Conservation (phyloP, 1,284 basidiomycete species). For the Ceratobasidium sp. region DNA sequence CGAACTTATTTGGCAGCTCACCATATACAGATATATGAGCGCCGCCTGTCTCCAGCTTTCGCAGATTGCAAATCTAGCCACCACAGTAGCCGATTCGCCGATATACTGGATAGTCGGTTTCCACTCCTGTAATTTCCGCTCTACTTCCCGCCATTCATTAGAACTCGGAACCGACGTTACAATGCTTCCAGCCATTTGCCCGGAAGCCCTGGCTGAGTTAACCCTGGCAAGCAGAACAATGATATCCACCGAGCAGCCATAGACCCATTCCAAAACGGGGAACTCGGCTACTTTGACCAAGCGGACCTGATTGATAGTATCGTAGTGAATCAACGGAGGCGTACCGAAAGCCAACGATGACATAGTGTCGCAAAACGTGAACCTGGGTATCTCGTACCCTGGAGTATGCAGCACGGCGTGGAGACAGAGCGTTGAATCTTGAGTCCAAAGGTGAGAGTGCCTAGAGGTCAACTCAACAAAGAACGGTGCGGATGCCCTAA, state of each 20-base stretch:
- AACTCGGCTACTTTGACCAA: neutral
- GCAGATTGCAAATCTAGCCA: constrained; percentile 10
- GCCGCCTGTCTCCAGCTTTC: constrained; percentile 32
- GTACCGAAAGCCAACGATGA: constrained; percentile 3
- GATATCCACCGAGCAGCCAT: constrained; percentile 18
- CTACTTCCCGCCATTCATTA: constrained; percentile 3
- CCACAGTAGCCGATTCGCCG: neutral
- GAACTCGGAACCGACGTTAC: neutral
- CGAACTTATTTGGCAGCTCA: neutral
- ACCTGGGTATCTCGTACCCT: neutral
- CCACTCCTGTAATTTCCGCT: neutral
- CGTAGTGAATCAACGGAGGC: constrained; percentile 20
- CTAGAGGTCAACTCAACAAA: neutral
- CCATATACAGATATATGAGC: constrained; percentile 37
- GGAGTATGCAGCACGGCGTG: neutral
- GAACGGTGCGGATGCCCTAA: neutral
- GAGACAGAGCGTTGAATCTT: neutral
- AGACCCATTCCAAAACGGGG: constrained; percentile 21
- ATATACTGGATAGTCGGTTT: neutral
- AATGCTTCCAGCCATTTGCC: neutral
- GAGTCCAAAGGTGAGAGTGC: neutral
- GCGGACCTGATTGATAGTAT: neutral
- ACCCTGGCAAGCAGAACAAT: constrained; percentile 2
- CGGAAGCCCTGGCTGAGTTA: neutral
- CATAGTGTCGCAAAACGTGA: constrained; percentile 7